Evolutionary conservation across 177 flowering plant species (phyloP).

Genomic region (Telopea speciosissima): DNA sequence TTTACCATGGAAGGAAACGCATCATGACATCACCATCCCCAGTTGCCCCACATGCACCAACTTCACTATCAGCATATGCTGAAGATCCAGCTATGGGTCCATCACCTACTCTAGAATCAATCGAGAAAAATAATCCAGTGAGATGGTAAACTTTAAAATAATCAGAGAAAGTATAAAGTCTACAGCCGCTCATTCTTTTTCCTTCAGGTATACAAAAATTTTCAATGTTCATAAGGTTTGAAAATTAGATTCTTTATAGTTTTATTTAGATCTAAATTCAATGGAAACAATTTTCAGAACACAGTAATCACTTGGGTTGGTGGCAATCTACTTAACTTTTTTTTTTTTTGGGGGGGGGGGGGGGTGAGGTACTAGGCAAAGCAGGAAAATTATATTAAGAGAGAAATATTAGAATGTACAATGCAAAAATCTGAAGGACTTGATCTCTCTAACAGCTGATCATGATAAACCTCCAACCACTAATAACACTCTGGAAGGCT

Average conservation of each 20-base stretch:
- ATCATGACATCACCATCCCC: constrained; percentile 99
- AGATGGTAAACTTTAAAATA: not conserved
- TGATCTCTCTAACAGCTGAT: too few species aligned
- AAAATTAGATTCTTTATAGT: too few species aligned
- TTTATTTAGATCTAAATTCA: not conserved
- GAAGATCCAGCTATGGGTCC: constrained; percentile 96
- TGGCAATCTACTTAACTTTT: too few species aligned
- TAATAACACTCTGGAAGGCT: too few species aligned
- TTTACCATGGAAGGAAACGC: constrained; percentile 97
- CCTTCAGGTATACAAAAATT: too few species aligned
- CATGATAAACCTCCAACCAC: too few species aligned
- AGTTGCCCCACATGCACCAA: constrained; percentile 96
- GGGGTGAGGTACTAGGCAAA: too few species aligned
- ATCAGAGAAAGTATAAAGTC: not conserved
- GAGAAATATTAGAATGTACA: too few species aligned
- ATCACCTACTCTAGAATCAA: constrained; percentile 77
- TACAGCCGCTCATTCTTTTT: not conserved
- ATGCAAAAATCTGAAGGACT: too few species aligned
- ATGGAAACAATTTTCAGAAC: not conserved
- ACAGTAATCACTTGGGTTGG: not conserved
- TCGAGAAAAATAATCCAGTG: not conserved
- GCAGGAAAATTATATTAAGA: too few species aligned
- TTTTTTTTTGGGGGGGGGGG: too few species aligned
- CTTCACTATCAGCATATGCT: constrained; percentile 86
- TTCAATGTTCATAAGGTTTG: too few species aligned